Evolutionary conservation across 2,329 filamentous ascomycete genomes (phyloP), one percentile per base, ranked within the genome.

Genomic region (Celoporthe dispersa): DNA sequence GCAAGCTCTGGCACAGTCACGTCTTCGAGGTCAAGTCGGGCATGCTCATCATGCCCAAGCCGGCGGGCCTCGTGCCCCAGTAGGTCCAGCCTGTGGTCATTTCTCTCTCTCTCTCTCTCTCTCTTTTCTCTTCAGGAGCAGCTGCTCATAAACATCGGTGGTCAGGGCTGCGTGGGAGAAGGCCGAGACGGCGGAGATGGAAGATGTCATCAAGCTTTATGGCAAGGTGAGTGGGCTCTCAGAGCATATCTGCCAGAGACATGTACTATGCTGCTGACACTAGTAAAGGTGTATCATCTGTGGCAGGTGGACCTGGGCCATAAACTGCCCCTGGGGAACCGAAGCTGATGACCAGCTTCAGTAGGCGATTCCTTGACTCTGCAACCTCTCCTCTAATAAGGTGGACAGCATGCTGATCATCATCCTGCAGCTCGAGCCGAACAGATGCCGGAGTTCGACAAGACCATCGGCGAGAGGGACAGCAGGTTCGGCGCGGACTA

Each of bases 271-370:
- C 39, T 16, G 1, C 62, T 66, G 28, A 66, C 39, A 16, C 9
- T 6, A 5, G 14, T 12, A 25, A 41, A 67, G 65, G 88, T 91
- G 1, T 96, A 91, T 79, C 93, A 97, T 78, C 84, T 96, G 57
- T 97, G 94, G 94, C 92, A 97, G 84, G 88, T 91, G 22, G 93
- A 97, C 80, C 83, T 87, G 7, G 92, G 92, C 0, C 88, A 95
- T 76, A 76, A 77, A 70, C 71, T 88, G 39, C 86, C 86, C 0
- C 74, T 88, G 3, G 86, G 86, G 80, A 83, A 73, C 86, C 86
- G 11, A 81, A 84, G 75, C 78, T 88, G 8, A 88, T 88, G 86
- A 86, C 82, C 14, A 87, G 85, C 75, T 85, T 83, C 70, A 86
- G 84, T 3, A 80, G 76, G 1, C n/a, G n/a, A n/a, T n/a, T n/a